A percentile compares a stretch with the other conserved stretches of the same genome.
phyloP scores from a whole-genome alignment of 192 early-diverging fungal genomes.

The Coemansia sp. region DNA sequence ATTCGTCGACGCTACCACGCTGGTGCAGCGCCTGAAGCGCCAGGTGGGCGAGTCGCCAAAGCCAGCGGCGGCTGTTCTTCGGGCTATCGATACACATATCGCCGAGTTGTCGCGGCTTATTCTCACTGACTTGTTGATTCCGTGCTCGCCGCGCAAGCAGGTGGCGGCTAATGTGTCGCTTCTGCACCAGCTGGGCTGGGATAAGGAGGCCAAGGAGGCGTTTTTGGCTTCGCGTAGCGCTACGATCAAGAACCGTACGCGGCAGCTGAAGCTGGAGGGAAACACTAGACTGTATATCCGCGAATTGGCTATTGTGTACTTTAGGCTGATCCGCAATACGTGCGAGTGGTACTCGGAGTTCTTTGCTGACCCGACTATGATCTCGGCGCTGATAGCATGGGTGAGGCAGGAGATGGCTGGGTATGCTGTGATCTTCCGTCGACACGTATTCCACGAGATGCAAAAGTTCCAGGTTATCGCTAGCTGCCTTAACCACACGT shows the following conservation, averaged over 20 bases:
- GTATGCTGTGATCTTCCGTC: constrained; percentile 82
- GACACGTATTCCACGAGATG: constrained; percentile 81
- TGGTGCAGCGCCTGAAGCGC: constrained; percentile 35
- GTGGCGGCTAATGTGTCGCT: constrained; percentile 77
- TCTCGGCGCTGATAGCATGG: constrained; percentile 93
- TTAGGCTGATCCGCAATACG: constrained; percentile 89
- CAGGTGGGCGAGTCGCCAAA: constrained; percentile 16
- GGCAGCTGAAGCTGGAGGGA: constrained; percentile 84
- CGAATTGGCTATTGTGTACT: constrained; percentile 83
- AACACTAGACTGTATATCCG: constrained; percentile 82
- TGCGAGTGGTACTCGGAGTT: constrained; percentile 93
- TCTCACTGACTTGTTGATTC: constrained; percentile 73
- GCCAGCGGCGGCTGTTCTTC: constrained; percentile 27
- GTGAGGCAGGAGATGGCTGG: constrained; percentile 78
- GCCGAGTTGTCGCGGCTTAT: constrained; percentile 56
- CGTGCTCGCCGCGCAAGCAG: constrained; percentile 76
- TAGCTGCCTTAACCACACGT: constrained; percentile 74
- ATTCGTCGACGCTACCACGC: constrained; percentile 75
- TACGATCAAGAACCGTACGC: constrained; percentile 65
- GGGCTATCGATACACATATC: constrained; percentile 30
- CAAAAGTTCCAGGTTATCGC: constrained; percentile 80
- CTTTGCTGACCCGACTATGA: constrained; percentile 86
- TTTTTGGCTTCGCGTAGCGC: constrained; percentile 76
- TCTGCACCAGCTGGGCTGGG: constrained; percentile 67
- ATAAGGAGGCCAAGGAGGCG: constrained; percentile 73